A percentile compares a stretch with the other conserved stretches of the same genome.
phyloP scores from a whole-genome alignment of 352 stramenopile genomes.

The Nothophytophthora sp. region DNA sequence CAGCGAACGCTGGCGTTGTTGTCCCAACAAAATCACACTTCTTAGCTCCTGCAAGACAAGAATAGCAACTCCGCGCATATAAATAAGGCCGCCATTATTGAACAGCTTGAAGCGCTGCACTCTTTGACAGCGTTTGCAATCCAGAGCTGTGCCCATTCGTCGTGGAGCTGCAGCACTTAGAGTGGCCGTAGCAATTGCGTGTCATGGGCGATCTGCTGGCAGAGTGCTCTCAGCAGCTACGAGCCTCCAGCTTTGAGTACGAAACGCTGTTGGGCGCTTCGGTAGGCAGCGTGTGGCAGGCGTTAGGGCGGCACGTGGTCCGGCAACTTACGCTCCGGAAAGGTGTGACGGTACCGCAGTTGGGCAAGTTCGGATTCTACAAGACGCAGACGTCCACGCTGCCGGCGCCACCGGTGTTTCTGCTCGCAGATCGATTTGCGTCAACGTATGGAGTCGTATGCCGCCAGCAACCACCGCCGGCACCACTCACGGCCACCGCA shows the following conservation, averaged over 20 bases:
- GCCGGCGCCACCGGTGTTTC: conserved; percentile 36
- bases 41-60: conserved; percentile 10
- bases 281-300: conserved; percentile 48
- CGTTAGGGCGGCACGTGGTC: conserved; percentile 27
- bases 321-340: conserved; percentile 28
- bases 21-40: conserved; percentile 5
- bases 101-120: no score
- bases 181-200: conserved; percentile 3
- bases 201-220: conserved; percentile 25
- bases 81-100: no score
- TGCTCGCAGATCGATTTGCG: conserved; percentile 53
- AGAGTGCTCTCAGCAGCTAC: conserved; percentile 55
- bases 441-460: conserved; percentile 40
- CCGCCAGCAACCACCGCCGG: conserved; percentile 38
- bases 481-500: conserved; percentile 33
- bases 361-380: conserved; percentile 68
- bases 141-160: no score
- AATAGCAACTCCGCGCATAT: no score
- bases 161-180: no score
- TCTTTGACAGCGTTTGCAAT: no score
- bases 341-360: conserved; percentile 38
- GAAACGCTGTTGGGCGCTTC: conserved; percentile 51
- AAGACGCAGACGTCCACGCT: conserved; percentile 27
- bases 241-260: conserved; percentile 54
- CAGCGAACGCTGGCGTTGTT: conserved; percentile 19